A percentile compares a stretch with the other conserved stretches of the same genome.
Conservation (phyloP, 371 early-diverging fungal genomes). For the Nematocida sp. region DNA sequence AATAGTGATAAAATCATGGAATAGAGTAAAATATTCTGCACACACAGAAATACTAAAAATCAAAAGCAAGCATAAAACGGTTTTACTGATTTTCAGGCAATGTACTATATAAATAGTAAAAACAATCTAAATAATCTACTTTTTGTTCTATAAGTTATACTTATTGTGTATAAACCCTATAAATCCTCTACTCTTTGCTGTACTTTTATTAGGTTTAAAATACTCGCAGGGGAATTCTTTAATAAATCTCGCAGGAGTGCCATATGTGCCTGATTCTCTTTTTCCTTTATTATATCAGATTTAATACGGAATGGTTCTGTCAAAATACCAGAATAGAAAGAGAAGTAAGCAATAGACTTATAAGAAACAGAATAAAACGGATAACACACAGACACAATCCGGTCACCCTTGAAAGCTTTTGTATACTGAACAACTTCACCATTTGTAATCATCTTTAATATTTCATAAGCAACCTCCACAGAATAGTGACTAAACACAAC, state of each 20-base stretch:
- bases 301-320: not conserved
- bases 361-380: slow-evolving; percentile 38
- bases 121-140: too few relatives aligned
- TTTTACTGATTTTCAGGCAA: too few relatives aligned
- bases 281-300: not conserved
- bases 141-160: too few relatives aligned
- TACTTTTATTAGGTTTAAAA: slow-evolving; percentile 48
- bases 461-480: slow-evolving; percentile 19
- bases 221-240: slow-evolving; percentile 49
- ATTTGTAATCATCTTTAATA: slow-evolving; percentile 13
- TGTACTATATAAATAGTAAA: too few relatives aligned
- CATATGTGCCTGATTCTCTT: slow-evolving; percentile 6
- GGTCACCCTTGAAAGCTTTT: slow-evolving; percentile 11
- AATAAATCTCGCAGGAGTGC: slow-evolving; percentile 31
- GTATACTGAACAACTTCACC: slow-evolving; percentile 28
- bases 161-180: not conserved
- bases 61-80: too few relatives aligned
- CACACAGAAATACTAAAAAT: too few relatives aligned
- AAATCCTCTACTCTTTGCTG: slow-evolving; percentile 33
- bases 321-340: not conserved
- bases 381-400: slow-evolving; percentile 14
- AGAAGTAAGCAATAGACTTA: slow-evolving; percentile 37
- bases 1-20: too few relatives aligned
- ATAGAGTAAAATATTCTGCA: too few relatives aligned
- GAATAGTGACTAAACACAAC: slow-evolving; percentile 10